Base-by-base conservation (phyloP, 768 basidiomycete genomes). In the Mycena haematopus region DNA sequence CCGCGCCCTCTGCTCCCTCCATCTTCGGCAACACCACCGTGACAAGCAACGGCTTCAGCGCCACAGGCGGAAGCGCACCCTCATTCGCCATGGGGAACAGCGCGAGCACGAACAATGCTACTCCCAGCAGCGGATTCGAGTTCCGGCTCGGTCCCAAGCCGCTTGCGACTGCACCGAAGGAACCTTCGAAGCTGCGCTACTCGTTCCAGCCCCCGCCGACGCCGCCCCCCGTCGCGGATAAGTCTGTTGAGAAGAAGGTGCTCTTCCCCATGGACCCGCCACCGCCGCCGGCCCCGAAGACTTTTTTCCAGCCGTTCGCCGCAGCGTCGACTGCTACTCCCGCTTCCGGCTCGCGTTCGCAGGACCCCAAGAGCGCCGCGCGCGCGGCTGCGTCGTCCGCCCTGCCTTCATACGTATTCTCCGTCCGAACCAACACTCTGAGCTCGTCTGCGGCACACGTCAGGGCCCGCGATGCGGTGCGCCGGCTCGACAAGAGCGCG, bases 181-280 rank as follows among this genome's bases (percentile, higher is more conserved):
- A 90, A 58, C 90, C 91, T 2, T 92, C 91, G 61, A 92, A 92
- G 70, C 79, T 93, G 59, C 84, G 91, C 27, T 89, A 82, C 68
- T 71, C 77, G 14, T 68, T 76, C 31, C 58, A 73, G n/a, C 60
- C 74, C 19, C 67, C 76, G 2, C 66, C 76, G 27, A 66, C 74
- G 19, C 68, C 75, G 25, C 58, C 71, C 1, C 67, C 71, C 5
- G 66, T 63, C 33, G 52, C 68, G 9, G 51, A 63, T 35, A 66
- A 62, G 53, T 21, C 56, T 7, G 55, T 22, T 19, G 63, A 64
- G 44, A 56, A 57, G 53, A 47, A 44, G 55, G 13, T 22, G 0
- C 46, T 59, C 21, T 59, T 59, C 54, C 44, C 65, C 17, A 58
- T 55, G 60, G 65, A 45, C n/a, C 56, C 66, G 10, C 65, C 73